phyloP scores from a whole-genome alignment of 2,329 filamentous ascomycete genomes.

The Arthrobotrys iridis region DNA sequence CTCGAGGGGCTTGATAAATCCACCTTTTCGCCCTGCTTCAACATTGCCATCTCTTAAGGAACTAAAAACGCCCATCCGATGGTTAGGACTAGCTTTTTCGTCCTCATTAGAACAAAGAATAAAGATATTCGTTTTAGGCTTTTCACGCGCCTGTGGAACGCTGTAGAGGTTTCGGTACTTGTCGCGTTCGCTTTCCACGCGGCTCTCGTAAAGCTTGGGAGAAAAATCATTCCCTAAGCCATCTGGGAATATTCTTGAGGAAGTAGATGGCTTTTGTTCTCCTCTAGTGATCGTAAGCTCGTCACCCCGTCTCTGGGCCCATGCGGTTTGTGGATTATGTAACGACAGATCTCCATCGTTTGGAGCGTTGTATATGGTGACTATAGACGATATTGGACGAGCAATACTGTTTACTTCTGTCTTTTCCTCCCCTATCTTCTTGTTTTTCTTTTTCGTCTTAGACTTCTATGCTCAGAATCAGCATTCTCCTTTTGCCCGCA shows the following conservation, averaged over 20 bases:
- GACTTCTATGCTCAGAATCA: not conserved
- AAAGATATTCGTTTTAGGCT: conserved; percentile 8
- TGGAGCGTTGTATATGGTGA: conserved; percentile 28
- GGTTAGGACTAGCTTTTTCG: conserved; percentile 29
- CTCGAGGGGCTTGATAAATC: not conserved
- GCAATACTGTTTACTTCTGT: not conserved
- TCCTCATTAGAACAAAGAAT: conserved; percentile 38
- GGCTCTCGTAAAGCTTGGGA: not conserved
- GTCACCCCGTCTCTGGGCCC: conserved; percentile 15
- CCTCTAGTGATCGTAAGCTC: conserved; percentile 22
- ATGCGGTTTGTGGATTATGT: conserved; percentile 31
- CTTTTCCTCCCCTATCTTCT: not conserved
- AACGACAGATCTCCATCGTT: conserved; percentile 13
- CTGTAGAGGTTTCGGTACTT: not conserved
- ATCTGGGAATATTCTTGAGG: not conserved
- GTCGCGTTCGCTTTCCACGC: not conserved
- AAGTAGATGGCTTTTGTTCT: not conserved
- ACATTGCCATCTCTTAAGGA: not conserved
- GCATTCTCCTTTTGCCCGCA: not conserved
- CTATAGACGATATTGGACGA: conserved; percentile 4
- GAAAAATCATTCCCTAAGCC: not conserved
- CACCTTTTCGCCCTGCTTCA: not conserved
- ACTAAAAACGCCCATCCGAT: conserved; percentile 5
- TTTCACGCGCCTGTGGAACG: not conserved
- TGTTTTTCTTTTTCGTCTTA: conserved; percentile 15